Conservation (phyloP, 805 yeast genomes). For the Myxozyma neotropica region DNA sequence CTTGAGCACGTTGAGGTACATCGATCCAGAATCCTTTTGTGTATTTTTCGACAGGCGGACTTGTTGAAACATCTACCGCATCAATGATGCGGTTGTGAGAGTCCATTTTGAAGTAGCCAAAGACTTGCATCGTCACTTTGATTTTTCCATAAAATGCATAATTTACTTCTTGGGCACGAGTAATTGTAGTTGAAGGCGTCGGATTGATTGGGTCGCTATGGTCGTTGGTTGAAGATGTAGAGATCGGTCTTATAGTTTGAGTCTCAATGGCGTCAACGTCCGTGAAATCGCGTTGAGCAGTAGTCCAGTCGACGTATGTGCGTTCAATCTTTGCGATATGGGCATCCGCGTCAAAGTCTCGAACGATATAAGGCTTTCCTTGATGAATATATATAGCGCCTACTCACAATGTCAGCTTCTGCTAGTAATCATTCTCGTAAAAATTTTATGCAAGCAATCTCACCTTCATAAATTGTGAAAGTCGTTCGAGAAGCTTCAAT, state of each 20-base stretch:
- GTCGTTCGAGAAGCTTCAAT: constrained; percentile 86
- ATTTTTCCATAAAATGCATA: constrained; percentile 72
- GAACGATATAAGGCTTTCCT: constrained; percentile 84
- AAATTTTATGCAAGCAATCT: neutral
- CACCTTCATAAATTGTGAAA: constrained; percentile 73
- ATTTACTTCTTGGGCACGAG: neutral
- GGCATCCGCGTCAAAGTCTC: constrained; percentile 79
- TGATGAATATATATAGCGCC: constrained; percentile 96
- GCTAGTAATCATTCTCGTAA: too few relatives aligned
- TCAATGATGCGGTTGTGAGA: constrained; percentile 78
- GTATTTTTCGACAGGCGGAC: constrained; percentile 68
- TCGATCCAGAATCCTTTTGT: constrained; percentile 94
- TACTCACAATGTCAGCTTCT: too few relatives aligned
- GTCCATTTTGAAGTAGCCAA: constrained; percentile 90
- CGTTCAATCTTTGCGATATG: constrained; percentile 81
- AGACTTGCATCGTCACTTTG: constrained; percentile 71
- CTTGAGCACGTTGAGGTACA: constrained; percentile 67
- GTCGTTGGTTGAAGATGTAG: neutral
- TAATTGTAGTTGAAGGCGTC: neutral
- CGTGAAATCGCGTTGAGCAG: constrained; percentile 87
- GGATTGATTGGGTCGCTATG: neutral
- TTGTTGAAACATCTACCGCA: constrained; percentile 83
- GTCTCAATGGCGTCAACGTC: constrained; percentile 77
- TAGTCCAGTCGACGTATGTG: constrained; percentile 92
- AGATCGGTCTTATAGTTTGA: constrained; percentile 35